Evolutionary conservation across 2,329 filamentous ascomycete genomes (phyloP).

Genomic region (Aphanocladium album): DNA sequence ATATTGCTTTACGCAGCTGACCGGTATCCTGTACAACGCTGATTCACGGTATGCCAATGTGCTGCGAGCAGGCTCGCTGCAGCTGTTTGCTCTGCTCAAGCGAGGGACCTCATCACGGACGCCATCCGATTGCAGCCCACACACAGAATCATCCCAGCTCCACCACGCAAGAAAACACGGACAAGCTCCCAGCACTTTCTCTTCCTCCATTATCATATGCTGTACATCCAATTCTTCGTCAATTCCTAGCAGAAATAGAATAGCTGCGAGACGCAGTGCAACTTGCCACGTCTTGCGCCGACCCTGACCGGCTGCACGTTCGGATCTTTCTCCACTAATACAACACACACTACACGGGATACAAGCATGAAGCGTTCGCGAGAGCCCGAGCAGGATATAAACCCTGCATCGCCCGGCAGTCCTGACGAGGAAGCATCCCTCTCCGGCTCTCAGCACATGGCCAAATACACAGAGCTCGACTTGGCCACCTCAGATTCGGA

Average conservation of each 20-base stretch:
- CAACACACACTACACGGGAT: not conserved
- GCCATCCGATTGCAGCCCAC: not conserved
- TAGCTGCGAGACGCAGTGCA: not conserved
- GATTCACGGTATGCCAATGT: not conserved
- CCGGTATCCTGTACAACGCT: not conserved
- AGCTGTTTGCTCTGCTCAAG: not conserved
- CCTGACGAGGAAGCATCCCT: constrained; percentile 8
- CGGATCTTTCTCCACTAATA: constrained; percentile 1
- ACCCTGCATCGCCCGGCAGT: constrained; percentile 22
- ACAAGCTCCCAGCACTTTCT: not conserved
- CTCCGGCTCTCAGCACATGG: constrained; percentile 25
- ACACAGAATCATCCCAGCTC: not conserved
- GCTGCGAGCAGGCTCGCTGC: not conserved
- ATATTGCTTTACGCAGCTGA: too few relatives aligned
- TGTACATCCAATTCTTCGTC: not conserved
- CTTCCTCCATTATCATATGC: not conserved
- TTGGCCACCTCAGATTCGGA: constrained; percentile 27
- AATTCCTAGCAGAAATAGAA: not conserved
- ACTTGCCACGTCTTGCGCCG: not conserved
- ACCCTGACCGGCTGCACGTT: not conserved
- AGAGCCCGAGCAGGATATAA: constrained; percentile 47
- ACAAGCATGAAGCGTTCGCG: constrained; percentile 57
- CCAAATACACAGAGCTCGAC: constrained; percentile 60
- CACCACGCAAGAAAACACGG: not conserved
- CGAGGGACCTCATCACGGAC: not conserved